Evolutionary conservation across 2,329 filamentous ascomycete species (phyloP), one percentile per base, ranked within the genome.

Genomic region (Pseudogymnoascus destructans): DNA sequence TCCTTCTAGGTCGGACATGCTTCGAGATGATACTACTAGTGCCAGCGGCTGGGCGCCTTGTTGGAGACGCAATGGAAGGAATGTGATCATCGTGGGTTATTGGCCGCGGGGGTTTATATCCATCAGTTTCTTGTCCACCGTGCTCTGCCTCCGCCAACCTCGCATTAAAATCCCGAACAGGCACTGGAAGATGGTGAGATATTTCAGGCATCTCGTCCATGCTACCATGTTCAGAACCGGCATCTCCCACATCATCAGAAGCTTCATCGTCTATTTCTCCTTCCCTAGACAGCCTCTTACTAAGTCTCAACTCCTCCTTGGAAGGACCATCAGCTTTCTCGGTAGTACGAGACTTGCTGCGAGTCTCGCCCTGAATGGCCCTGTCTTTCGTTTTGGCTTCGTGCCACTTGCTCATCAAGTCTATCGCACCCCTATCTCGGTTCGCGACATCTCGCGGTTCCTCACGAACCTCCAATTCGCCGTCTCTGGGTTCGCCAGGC

Each of bases 381-480:
- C 68, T 67, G 35, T 62, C 40, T 55, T 71, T 68, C 8, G 68
- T 63, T 36, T 71, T 70, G 56, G 67, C 69, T n/a, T 69, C 69
- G 5, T 70, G 64, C 76, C 77, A 78, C 17, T 73, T 70, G 10
- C 73, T 73, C 52, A 79, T 75, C 46, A 78, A 61, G 42, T 68
- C 72, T 33, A 71, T 64, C 25, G 66, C 63, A 54, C 65, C 62
- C 30, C 60, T 46, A 57, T 68, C 66, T 62, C 58, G 63, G 57
- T 33, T 40, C 62, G 63, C 61, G 8, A 64, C 63, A 10, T 64
- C 61, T 52, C 59, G 60, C 23, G 63, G 63, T 5, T 63, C 59
- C 40, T 60, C 57, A 55, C 38, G 42, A 36, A 25, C 58, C 23
- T 55, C 62, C 10, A 38, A 40, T 4, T 58, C 61, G 3, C 58